phyloP scores from a whole-genome alignment of 176 grass and related monocot genomes.

The Dendrocalamus sinicus region DNA sequence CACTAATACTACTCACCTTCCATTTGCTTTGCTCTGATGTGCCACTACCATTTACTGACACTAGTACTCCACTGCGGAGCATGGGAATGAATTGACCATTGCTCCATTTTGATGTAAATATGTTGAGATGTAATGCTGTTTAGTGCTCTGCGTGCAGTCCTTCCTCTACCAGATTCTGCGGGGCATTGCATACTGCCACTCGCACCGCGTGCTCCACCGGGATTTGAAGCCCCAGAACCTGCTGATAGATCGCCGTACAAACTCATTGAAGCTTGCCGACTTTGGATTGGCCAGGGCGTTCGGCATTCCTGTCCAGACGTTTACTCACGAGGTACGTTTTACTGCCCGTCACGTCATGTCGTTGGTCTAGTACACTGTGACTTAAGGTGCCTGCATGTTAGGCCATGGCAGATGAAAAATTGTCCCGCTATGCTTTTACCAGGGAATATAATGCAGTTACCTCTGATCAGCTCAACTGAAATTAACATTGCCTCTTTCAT shows the following conservation, averaged over 20 bases:
- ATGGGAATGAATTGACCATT: neutral
- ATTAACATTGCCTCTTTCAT: neutral
- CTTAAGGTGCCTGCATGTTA: neutral
- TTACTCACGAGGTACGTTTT: constrained; percentile 77
- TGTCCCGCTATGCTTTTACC: neutral
- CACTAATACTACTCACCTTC: neutral
- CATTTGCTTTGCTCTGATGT: neutral
- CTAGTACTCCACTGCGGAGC: neutral
- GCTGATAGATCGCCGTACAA: constrained; percentile 77
- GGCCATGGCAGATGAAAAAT: neutral
- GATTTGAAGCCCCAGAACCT: constrained; percentile 98
- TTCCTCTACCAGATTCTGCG: constrained; percentile 89
- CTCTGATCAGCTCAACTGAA: neutral
- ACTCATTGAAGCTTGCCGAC: constrained; percentile 88
- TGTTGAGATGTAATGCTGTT: constrained; percentile 10
- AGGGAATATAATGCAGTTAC: neutral
- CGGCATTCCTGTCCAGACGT: constrained; percentile 80
- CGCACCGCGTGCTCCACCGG: constrained; percentile 84
- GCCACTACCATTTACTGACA: neutral
- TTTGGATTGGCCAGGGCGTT: constrained; percentile 95
- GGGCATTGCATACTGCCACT: constrained; percentile 93
- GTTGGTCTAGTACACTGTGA: neutral
- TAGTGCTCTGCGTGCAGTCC: constrained; percentile 37
- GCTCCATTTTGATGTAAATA: neutral
- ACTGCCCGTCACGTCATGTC: neutral